phyloP scores from a whole-genome alignment of 495 filamentous ascomycete genomes.

The Penicillium nucicola region DNA sequence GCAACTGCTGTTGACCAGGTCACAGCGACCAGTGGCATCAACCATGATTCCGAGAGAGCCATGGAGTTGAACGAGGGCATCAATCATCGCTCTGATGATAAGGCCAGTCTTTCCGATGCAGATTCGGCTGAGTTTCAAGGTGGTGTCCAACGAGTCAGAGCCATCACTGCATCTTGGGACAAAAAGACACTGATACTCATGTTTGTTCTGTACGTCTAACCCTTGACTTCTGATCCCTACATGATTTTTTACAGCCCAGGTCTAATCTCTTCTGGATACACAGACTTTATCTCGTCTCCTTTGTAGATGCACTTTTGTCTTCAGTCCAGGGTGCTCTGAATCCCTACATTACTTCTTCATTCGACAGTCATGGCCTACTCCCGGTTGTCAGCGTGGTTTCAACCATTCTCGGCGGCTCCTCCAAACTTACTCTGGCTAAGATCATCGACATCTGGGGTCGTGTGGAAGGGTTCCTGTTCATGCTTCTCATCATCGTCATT shows the following conservation, averaged over 20 bases:
- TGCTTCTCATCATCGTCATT: constrained; percentile 14
- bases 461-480: constrained; percentile 43
- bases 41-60: background rate
- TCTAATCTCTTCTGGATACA: background rate
- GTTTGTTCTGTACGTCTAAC: constrained; percentile 6
- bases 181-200: constrained; percentile 3
- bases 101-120: background rate
- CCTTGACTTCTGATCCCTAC: no score
- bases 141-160: constrained; percentile 7
- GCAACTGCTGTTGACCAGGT: background rate
- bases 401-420: constrained; percentile 53
- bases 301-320: constrained; percentile 6
- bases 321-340: constrained; percentile 9
- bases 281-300: constrained; percentile 15
- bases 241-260: no score
- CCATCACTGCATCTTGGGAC: constrained; percentile 3
- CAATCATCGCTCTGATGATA: background rate
- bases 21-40: background rate
- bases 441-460: constrained; percentile 58
- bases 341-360: constrained; percentile 23
- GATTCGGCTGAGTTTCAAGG: constrained; percentile 1
- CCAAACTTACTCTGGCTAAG: constrained; percentile 58
- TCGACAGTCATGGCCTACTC: constrained; percentile 17
- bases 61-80: background rate
- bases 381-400: constrained; percentile 18